Evolutionary conservation across 495 filamentous ascomycete species (phyloP).

Genomic region (Penicillium mononematosum): DNA sequence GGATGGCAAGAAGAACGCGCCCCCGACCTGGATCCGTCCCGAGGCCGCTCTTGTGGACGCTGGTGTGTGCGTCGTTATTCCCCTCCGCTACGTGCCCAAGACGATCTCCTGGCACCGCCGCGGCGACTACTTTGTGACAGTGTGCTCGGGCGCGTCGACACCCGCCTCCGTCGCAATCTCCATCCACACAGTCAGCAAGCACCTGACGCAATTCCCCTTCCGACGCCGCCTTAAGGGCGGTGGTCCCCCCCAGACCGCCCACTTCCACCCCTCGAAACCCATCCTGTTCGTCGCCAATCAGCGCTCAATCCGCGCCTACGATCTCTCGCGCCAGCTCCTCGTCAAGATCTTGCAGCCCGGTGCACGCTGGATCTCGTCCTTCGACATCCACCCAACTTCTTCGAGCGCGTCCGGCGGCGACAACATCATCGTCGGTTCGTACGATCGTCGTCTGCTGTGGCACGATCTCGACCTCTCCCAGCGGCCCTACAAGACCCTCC

Average conservation of each 20-base stretch:
- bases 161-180: slow-evolving; percentile 70
- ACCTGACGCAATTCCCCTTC: slow-evolving; percentile 93
- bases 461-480: slow-evolving; percentile 92
- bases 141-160: slow-evolving; percentile 72
- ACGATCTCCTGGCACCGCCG: slow-evolving; percentile 92
- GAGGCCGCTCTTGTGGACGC: slow-evolving; percentile 67
- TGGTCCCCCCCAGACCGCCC: slow-evolving; percentile 81
- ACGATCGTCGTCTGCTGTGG: slow-evolving; percentile 93
- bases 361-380: slow-evolving; percentile 89
- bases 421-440: slow-evolving; percentile 89
- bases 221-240: slow-evolving; percentile 68
- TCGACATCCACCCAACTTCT: slow-evolving; percentile 81
- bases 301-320: slow-evolving; percentile 85
- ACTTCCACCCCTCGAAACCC: slow-evolving; percentile 91
- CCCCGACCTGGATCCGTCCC: slow-evolving; percentile 81
- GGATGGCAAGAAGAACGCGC: slow-evolving; percentile 66
- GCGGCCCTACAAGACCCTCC: slow-evolving; percentile 89
- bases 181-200: slow-evolving; percentile 93
- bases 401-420: slow-evolving; percentile 64
- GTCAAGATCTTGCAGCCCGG: slow-evolving; percentile 90
- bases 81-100: slow-evolving; percentile 80
- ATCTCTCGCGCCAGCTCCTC: slow-evolving; percentile 82
- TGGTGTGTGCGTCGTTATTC: slow-evolving; percentile 73
- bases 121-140: slow-evolving; percentile 91
- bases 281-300: slow-evolving; percentile 96